These are phyloP conservation scores for Anacardium occidentale DNA, from an alignment of 345 rosid species.

Conservation along the genomic window DNA sequence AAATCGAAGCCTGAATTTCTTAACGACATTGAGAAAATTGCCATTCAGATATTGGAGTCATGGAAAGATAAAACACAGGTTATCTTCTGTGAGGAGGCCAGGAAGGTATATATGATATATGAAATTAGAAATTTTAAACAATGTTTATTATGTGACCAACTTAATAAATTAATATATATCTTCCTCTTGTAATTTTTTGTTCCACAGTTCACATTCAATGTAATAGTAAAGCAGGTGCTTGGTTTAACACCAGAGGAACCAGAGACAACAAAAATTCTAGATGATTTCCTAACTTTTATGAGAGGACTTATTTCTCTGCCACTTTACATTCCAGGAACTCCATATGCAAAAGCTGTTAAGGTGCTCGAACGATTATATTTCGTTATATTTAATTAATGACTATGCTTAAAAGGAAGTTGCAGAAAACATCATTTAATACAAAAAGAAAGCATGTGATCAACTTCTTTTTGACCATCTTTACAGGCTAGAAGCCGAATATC, in stretches of 20 bases:
- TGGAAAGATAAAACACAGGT: conserved; percentile 44
- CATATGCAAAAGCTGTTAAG: conserved; percentile 63
- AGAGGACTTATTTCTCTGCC: conserved; percentile 60
- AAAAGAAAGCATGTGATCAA: conserved; percentile 36
- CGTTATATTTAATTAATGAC: background rate
- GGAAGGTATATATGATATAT: conserved; percentile 29
- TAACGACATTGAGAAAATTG: conserved; percentile 36
- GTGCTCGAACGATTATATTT: conserved; percentile 12
- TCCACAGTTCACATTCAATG: conserved; percentile 59
- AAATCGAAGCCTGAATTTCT: conserved; percentile 52
- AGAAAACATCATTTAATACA: conserved; percentile 15
- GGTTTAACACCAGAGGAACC: conserved; percentile 50
- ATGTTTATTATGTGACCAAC: no score
- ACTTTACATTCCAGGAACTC: conserved; percentile 53
- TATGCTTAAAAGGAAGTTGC: background rate
- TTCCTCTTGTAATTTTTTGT: background rate
- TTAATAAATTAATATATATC: background rate
- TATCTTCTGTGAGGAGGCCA: conserved; percentile 47
- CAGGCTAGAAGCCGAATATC: conserved; percentile 60
- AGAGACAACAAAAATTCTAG: conserved; percentile 39
- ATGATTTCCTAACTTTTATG: conserved; percentile 54
- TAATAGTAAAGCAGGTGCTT: conserved; percentile 58
- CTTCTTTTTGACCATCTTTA: conserved; percentile 38
- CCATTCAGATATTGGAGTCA: conserved; percentile 33
- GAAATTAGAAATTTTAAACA: background rate